Evolutionary conservation across 768 basidiomycete genomes (phyloP).

Genomic region (Paxillus ammoniavirescens): DNA sequence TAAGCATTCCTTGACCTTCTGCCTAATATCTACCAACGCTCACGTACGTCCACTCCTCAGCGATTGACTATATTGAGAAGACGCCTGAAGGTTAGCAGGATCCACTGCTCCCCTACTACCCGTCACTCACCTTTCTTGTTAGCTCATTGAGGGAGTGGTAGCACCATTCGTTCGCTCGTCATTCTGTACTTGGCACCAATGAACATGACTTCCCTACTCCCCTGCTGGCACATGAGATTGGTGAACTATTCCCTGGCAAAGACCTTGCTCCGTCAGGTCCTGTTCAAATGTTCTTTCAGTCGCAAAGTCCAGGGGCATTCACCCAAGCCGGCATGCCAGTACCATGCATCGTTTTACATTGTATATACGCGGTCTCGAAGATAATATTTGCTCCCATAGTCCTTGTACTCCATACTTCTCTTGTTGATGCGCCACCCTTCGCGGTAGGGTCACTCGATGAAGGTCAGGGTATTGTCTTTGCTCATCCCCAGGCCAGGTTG

Average conservation of each 20-base stretch:
- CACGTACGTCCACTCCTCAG: constrained; percentile 38
- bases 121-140: constrained; percentile 15
- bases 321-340: constrained; percentile 7
- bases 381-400: neutral
- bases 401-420: neutral
- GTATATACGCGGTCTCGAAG: constrained; percentile 9
- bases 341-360: neutral
- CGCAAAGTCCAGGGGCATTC: constrained; percentile 3
- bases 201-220: constrained; percentile 7
- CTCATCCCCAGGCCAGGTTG: neutral
- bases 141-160: constrained; percentile 45
- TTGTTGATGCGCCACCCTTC: constrained; percentile 42
- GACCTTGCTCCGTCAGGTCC: neutral
- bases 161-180: constrained; percentile 6
- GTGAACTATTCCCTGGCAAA: neutral
- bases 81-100: constrained; percentile 74
- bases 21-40: neutral
- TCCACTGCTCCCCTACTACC: constrained; percentile 5
- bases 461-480: constrained; percentile 38
- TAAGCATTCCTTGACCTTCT: constrained; percentile 33
- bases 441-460: constrained; percentile 51
- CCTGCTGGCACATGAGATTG: neutral
- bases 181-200: constrained; percentile 21
- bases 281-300: neutral
- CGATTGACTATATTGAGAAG: constrained; percentile 93